A percentile compares a stretch with the other conserved stretches of the same genome.
Evolutionary conservation across 108 stramenopile genomes (phyloP).

Genomic region (Cyclotella cryptica): DNA sequence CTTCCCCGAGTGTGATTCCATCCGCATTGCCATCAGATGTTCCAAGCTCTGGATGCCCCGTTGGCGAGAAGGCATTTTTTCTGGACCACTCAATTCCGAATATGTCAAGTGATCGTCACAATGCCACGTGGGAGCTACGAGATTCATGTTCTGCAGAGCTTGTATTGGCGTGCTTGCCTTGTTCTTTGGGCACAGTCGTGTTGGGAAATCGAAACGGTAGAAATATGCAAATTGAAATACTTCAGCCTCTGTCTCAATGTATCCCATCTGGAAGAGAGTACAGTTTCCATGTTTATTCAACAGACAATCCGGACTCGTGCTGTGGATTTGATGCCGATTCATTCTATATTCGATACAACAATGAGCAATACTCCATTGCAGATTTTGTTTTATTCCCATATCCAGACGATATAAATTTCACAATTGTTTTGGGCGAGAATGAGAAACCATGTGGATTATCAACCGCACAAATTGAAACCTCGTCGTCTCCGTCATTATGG

Average conservation of each 20-base stretch:
- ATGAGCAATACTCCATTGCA: constrained; percentile 3
- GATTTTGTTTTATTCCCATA: background rate
- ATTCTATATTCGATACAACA: background rate
- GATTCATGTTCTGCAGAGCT: constrained; percentile 30
- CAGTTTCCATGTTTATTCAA: background rate
- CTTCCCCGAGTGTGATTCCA: background rate
- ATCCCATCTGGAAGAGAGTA: constrained; percentile 10
- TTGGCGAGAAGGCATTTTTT: background rate
- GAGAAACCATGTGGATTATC: background rate
- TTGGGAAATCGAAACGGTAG: background rate
- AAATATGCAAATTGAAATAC: constrained; percentile 2
- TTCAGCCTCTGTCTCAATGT: constrained; percentile 2
- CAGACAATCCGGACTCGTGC: constrained; percentile 15
- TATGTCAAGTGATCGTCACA: background rate
- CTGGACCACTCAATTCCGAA: background rate
- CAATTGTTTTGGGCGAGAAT: background rate
- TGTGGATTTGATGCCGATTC: constrained; percentile 22
- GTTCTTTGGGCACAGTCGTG: constrained; percentile 4
- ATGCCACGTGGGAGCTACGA: constrained; percentile 27
- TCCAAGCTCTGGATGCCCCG: background rate
- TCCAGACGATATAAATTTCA: background rate
- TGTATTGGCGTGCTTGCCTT: constrained; percentile 19
- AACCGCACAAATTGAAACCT: background rate
- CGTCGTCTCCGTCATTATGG: constrained; percentile 12
- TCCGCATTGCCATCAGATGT: background rate